These are phyloP conservation scores for Tephrocybe sp. DNA, from an alignment of 768 basidiomycete species.

Conservation along the genomic window DNA sequence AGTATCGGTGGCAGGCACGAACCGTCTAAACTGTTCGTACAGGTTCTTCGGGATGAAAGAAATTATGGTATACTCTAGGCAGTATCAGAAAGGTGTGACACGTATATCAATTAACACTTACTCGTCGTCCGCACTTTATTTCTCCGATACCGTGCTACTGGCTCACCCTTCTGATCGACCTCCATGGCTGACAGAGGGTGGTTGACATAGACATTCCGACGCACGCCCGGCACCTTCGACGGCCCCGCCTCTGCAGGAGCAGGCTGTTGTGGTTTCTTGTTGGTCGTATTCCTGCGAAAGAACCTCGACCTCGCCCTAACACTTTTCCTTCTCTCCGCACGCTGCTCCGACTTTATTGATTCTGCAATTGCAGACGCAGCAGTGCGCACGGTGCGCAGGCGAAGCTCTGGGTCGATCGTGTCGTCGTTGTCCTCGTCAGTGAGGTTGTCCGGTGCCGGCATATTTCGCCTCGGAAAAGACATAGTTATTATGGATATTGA, in stretches of 20 bases:
- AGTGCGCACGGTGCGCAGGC: constrained; percentile 88
- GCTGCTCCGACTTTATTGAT: constrained; percentile 75
- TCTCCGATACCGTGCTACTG: constrained; percentile 71
- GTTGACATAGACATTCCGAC: constrained; percentile 84
- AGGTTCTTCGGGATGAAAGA: constrained; percentile 94
- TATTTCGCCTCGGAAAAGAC: constrained; percentile 43
- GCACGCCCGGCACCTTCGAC: constrained; percentile 43
- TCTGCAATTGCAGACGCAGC: constrained; percentile 90
- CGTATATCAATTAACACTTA: constrained; percentile 39
- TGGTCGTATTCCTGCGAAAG: constrained; percentile 45
- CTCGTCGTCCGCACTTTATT: constrained; percentile 96
- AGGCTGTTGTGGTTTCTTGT: constrained; percentile 44
- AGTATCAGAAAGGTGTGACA: constrained; percentile 1
- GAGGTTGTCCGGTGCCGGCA: constrained; percentile 35
- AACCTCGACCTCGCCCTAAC: constrained; percentile 53
- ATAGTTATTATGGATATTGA: constrained; percentile 15
- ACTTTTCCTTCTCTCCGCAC: constrained; percentile 57
- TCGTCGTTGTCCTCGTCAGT: constrained; percentile 64
- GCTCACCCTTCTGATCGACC: constrained; percentile 72
- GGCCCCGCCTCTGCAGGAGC: constrained; percentile 23
- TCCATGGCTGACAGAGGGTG: constrained; percentile 61
- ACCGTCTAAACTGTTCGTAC: constrained; percentile 92
- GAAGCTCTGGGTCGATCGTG: constrained; percentile 78
- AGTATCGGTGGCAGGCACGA: constrained; percentile 21
- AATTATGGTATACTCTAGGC: constrained; percentile 80